Evolutionary conservation across 2,329 filamentous ascomycete genomes (phyloP).

Genomic region (Knufia petricola): DNA sequence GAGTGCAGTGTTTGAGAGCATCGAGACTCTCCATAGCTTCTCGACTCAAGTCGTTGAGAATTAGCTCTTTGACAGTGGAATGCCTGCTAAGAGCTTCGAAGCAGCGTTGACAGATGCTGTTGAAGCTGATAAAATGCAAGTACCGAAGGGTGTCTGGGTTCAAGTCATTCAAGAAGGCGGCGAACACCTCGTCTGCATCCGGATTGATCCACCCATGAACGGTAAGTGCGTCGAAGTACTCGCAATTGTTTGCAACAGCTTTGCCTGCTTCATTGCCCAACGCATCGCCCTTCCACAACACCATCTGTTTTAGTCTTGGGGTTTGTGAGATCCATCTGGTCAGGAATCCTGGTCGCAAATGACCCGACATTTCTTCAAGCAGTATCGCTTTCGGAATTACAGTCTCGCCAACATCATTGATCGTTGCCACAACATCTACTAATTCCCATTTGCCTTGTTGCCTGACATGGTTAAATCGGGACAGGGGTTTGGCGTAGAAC

Average conservation of each 20-base stretch:
- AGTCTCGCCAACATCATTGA: constrained; percentile 34
- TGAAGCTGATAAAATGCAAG: constrained; percentile 50
- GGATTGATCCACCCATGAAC: constrained; percentile 42
- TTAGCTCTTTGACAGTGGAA: constrained; percentile 43
- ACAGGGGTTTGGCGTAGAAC: constrained; percentile 43
- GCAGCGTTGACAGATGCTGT: constrained; percentile 45
- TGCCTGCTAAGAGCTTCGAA: constrained; percentile 45
- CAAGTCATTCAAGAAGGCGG: constrained; percentile 49
- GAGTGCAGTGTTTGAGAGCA: constrained; percentile 40
- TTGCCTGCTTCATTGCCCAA: constrained; percentile 46
- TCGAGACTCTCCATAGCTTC: constrained; percentile 42
- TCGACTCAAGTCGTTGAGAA: constrained; percentile 39
- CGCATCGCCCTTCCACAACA: constrained; percentile 52
- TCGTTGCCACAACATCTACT: constrained; percentile 18
- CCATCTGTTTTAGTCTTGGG: constrained; percentile 48
- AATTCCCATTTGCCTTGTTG: constrained; percentile 14
- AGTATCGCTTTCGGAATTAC: constrained; percentile 40
- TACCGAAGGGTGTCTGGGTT: constrained; percentile 47
- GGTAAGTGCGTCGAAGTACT: constrained; percentile 50
- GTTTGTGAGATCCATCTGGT: constrained; percentile 52
- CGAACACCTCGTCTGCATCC: constrained; percentile 49
- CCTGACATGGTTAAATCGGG: constrained; percentile 16
- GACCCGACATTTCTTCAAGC: constrained; percentile 51
- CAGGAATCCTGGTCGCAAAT: constrained; percentile 26
- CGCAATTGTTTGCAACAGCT: constrained; percentile 50